These are phyloP conservation scores for Candida glaebosa DNA, from an alignment of 805 yeast species.

Conservation along the genomic window DNA sequence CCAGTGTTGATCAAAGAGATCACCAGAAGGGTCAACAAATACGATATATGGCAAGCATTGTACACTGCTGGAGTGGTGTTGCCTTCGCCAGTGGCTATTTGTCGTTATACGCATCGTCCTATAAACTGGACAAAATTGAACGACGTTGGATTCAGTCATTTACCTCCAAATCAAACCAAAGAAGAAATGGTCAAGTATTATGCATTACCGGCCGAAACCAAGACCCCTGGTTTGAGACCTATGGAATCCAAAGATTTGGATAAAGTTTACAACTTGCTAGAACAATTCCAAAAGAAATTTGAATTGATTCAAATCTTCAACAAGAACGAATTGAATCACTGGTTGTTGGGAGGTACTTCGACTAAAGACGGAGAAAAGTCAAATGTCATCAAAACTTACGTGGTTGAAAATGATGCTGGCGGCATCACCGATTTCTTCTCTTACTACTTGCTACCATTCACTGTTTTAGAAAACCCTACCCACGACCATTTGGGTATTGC, in stretches of 20 bases:
- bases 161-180: slow-evolving; percentile 69
- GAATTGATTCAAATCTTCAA: slow-evolving; percentile 69
- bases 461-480: slow-evolving; percentile 63
- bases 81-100: slow-evolving; percentile 88
- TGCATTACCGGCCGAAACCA: slow-evolving; percentile 51
- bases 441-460: slow-evolving; percentile 83
- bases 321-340: slow-evolving; percentile 72
- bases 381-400: slow-evolving; percentile 73
- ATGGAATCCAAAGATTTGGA: slow-evolving; percentile 62
- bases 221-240: slow-evolving; percentile 52
- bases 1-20: slow-evolving; percentile 93
- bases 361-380: slow-evolving; percentile 21
- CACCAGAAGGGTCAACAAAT: slow-evolving; percentile 84
- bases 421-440: slow-evolving; percentile 85
- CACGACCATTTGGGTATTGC: slow-evolving; percentile 79
- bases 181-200: slow-evolving; percentile 62
- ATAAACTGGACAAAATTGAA: slow-evolving; percentile 85
- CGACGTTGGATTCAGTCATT: slow-evolving; percentile 84
- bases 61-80: slow-evolving; percentile 89
- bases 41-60: slow-evolving; percentile 91
- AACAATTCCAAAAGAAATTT: slow-evolving; percentile 61
- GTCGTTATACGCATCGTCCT: slow-evolving; percentile 92
- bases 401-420: slow-evolving; percentile 63
- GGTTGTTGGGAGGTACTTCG: slow-evolving; percentile 59
- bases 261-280: slow-evolving; percentile 57